Base-by-base conservation (phyloP, 768 basidiomycete genomes). In the Filobasidium floriforme region DNA sequence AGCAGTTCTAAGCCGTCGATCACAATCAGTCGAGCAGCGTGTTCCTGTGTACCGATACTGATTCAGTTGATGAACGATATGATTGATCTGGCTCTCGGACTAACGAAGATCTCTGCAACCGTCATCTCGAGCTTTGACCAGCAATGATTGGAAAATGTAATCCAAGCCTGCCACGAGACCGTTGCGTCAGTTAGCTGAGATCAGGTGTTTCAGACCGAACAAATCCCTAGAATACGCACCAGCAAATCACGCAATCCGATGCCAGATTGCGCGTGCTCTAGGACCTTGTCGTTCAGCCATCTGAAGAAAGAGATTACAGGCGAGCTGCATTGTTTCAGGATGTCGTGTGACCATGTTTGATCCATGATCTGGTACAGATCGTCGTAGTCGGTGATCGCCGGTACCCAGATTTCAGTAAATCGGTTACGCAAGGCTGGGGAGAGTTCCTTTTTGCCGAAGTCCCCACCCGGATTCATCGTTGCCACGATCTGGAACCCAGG, bases 351-450 rank as follows among this genome's bases (percentile, higher is more conserved):
- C 91, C 92, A 96, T 1, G 85, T 82, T 61, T 80, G 84, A 12
- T 82, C 79, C 28, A 98, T 81, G 72, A 99, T 94, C 71, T 89
- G 82, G 66, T 85, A 81, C 7, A 94, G 80, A 75, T 99, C 96
- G 6, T 75, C 72, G 19, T 86, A 82, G 66, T 86, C 82, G 65
- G 89, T 85, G 37, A 97, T 84, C 19, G 86, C 81, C 2, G 94
- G 93, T 0, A 99, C 96, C 94, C 96, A 99, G 40, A 99, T 94
- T 77, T 99, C 96, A 3, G 96, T 99, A 80, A 99, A 99, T 5
- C 96, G 86, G 79, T 98, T 99, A 22, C 96, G 86, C 44, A 99
- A 81, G 0, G 96, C 96, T 40, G 93, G 94, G 1, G 96, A 98
- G 1, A 99, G 81, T 75, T 99, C 96, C 76, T 98, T 99, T 82